Base-by-base conservation (phyloP, 2,329 filamentous ascomycete species). In the Trichoderma citrinoviride region DNA sequence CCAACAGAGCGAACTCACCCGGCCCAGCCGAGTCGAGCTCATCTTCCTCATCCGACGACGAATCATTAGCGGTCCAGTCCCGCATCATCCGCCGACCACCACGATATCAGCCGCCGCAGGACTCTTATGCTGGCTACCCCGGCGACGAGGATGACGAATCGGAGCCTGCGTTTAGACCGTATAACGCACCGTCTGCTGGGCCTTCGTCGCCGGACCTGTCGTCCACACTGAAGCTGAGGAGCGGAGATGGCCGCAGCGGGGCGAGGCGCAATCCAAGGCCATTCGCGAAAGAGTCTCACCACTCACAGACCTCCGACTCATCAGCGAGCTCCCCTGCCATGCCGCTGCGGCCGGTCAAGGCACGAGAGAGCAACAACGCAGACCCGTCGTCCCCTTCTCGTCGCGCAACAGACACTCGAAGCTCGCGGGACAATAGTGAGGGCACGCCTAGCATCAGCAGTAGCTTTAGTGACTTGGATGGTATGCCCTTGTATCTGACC, bases 381-480 rank as follows among this genome's bases (percentile, higher is more conserved):
- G 82, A 81, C 0, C 83, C 84, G 3, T 73, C 86, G n/a, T 86
- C 82, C 47, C 87, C 33, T 37, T 37, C 87, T 1, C 83, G 83
- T 23, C 82, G 87, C 25, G 83, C 83, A 15, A 80, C 83, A 7
- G 88, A 90, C 71, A 46, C 46, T 3, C 62, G 62, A 17, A 56
- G 79, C 52, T 84, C 83, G 1, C 81, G 82, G 14, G 87, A 90
- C 67, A 86, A 85, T 14, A 92, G 89, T 71, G 89, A 92, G 67
- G 89, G 89, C 15, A 89, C 88, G 15, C 90, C 89, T 1, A 92
- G 90, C 70, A 92, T 93, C 87, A 90, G 91, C 1, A 94, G 91
- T 74, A 93, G 90, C 71, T 95, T 92, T 71, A 94, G 90, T 76
- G 92, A 95, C 78, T 82, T 96, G 49, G 91, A 94, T 74, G 90